Base-by-base conservation (phyloP, 1,139 yeast genomes). In the Debaryomyces psychrophilus region DNA sequence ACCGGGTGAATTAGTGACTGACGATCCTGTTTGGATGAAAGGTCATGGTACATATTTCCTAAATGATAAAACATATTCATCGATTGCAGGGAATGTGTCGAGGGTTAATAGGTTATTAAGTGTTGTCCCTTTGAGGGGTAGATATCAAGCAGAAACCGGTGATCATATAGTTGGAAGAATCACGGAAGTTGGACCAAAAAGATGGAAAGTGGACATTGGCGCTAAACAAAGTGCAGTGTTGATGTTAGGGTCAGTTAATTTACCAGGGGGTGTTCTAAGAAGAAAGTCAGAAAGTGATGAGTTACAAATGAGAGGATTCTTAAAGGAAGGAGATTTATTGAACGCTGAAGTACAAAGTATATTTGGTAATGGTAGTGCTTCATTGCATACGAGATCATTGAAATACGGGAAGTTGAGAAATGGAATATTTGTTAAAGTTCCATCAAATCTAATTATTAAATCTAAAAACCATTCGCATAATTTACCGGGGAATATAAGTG, bases 191-290 rank as follows among this genome's bases (percentile, higher is more conserved):
- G 96, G 96, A 0, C 86, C 87, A 56, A 88, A 87, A 62, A 75
- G 98, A 56, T 95, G 99, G 99, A 90, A 87, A 62, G 98, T 95
- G 15, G 97, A 93, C 59, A 90, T 95, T 57, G 98, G 99, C 12
- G 89, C 90, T 17, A 86, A 84, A 57, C 97, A 90, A 59, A 95
- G 90, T 62, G 99, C 97, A 0, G 83, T 89, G 0, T 71, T 95
- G 52, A 86, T 90, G 90, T 76, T 95, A 50, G 99, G 99, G 8
- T 89, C 97, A 0, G 97, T 95, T 20, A 95, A 95, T 65, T 75
- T 95, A 52, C 99, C 99, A 1, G 99, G 99, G 46, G 99, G 99
- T 46, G 90, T 95, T 2, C 72, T 93, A 57, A 81, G 99, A 65
- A 79, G 99, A 60, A 95, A 95, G 63, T 85, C 93, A 25, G 99